A percentile compares a stretch with the other conserved stretches of the same genome.
phyloP scores from a whole-genome alignment of 225 moss, liverwort and hornwort genomes.

The Polytrichum commune region DNA sequence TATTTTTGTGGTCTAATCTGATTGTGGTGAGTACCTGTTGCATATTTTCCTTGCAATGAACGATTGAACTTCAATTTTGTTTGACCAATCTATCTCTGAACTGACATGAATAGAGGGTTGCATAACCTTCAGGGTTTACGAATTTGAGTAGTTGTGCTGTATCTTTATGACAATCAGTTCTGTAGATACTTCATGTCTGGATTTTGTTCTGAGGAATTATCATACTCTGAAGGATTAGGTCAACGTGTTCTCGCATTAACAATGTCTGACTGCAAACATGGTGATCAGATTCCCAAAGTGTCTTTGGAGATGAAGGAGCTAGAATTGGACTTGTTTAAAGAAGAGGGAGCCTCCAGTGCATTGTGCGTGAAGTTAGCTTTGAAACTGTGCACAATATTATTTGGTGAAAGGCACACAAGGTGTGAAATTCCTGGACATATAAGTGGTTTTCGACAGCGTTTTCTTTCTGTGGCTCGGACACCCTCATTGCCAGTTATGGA shows the following conservation, averaged over 20 bases:
- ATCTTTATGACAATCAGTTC: no score
- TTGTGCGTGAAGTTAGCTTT: constrained; percentile 62
- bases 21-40: no score
- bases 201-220: no score
- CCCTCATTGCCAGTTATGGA: constrained; percentile 40
- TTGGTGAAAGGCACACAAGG: constrained; percentile 54
- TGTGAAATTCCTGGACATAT: constrained; percentile 49
- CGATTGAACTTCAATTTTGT: no score
- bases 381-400: constrained; percentile 53
- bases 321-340: constrained; percentile 72
- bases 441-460: constrained; percentile 45
- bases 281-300: constrained; percentile 62
- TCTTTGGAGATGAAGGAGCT: constrained; percentile 82
- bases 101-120: no score
- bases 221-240: constrained; percentile 1
- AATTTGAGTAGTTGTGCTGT: no score
- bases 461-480: constrained; percentile 45
- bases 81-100: no score
- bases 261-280: constrained; percentile 19
- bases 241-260: neutral
- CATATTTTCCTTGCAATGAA: no score
- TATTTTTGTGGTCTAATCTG: neutral
- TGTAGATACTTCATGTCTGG: no score
- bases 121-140: no score
- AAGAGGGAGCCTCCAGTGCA: constrained; percentile 55